Conservation (phyloP, 176 grass and related monocot species). For the Cocos nucifera region DNA sequence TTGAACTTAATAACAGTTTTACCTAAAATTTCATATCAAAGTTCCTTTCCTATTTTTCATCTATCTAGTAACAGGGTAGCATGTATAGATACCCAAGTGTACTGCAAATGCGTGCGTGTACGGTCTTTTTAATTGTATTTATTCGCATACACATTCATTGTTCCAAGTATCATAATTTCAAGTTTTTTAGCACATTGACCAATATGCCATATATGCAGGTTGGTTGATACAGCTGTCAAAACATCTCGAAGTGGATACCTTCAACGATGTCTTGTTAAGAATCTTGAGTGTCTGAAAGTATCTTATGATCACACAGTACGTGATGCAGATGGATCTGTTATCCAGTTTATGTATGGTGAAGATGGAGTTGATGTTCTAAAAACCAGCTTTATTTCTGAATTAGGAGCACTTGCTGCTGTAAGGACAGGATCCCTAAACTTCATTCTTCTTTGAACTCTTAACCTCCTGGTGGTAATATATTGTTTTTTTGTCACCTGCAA, state of each 20-base stretch:
- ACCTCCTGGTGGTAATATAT: slow-evolving; percentile 16
- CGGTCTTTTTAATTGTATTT: no score
- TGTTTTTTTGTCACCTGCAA: slow-evolving; percentile 13
- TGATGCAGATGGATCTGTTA: slow-evolving; percentile 87
- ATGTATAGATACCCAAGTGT: no score
- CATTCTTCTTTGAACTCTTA: not conserved
- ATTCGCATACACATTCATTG: no score
- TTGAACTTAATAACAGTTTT: not conserved
- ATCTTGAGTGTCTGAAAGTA: slow-evolving; percentile 72
- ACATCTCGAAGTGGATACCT: slow-evolving; percentile 95
- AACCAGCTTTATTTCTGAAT: slow-evolving; percentile 59
- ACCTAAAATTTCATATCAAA: no score
- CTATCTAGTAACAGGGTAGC: no score
- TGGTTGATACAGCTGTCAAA: slow-evolving; percentile 89
- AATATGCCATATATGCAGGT: slow-evolving; percentile 22
- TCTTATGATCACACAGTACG: slow-evolving; percentile 84
- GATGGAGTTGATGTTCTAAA: slow-evolving; percentile 87
- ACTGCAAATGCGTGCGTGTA: no score
- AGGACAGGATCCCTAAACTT: slow-evolving; percentile 11
- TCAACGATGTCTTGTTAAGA: slow-evolving; percentile 93
- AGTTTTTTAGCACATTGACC: not conserved
- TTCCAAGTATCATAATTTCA: no score
- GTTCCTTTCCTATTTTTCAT: no score
- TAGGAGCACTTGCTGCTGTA: slow-evolving; percentile 64
- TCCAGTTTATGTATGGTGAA: slow-evolving; percentile 85